Evolutionary conservation across 1,284 basidiomycete genomes (phyloP), one percentile per base, ranked within the genome.

Genomic region (Moesziomyces parantarcticus): DNA sequence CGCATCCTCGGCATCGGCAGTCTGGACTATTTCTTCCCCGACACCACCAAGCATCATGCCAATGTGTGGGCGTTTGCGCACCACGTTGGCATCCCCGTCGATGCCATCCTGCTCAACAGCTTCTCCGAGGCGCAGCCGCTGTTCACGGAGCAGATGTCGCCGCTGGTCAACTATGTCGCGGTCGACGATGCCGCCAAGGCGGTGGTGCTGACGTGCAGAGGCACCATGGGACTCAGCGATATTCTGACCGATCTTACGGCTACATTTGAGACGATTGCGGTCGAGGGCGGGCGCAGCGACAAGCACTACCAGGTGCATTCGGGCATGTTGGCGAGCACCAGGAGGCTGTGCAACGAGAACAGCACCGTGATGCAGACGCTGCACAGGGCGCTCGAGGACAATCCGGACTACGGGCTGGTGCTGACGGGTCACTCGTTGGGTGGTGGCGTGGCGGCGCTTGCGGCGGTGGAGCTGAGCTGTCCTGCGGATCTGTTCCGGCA

Each of bases 171-270:
- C 73, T 86, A 85, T 58, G 83, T 88, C 29, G 84, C 86, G 2
- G 84, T 87, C 23, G 87, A 87, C 58, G 86, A 87, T 59, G 75
- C 79, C 1, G 64, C 84, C 21, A 75, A 85, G 62, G 85, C 86
- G 0, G 81, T 87, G 32, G 85, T 86, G 16, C 71, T 87, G 72
- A 86, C 86, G 14, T 87, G 87, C 63, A 83, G 87, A 11, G 87
- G 87, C 6, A 87, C 87, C 2, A 81, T 87, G 36, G 84, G 73
- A 21, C 79, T 88, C 0, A 86, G 85, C 13, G 87, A 88, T 69
- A 84, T 87, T 16, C 83, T 88, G n/a, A 85, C 86, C 42, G 87
- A 88, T 65, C 82, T 88, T 4, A 87, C 86, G 0, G 87, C 86
- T 79, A 83, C 84, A 34, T 87, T 86, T 69, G 83, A 84, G 64